These are phyloP conservation scores for Tylopilus sp. DNA, from an alignment of 768 basidiomycete species.

Conservation along the genomic window DNA sequence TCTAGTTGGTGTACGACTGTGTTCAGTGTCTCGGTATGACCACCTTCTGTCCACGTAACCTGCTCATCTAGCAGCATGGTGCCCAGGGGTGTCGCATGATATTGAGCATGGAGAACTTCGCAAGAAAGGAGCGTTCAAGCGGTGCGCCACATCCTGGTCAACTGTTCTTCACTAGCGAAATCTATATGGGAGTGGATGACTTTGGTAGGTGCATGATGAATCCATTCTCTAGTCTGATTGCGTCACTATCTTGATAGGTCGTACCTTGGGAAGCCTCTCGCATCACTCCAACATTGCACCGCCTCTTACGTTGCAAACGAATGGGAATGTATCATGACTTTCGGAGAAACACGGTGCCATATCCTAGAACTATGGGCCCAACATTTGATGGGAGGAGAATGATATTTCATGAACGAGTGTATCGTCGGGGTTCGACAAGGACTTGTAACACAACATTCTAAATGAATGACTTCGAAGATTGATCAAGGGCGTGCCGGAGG, in stretches of 20 bases:
- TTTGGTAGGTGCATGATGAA: not conserved
- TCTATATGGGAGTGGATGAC: not conserved
- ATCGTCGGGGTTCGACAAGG: too few species aligned
- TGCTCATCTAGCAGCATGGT: not conserved
- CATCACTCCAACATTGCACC: not conserved
- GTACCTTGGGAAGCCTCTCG: not conserved
- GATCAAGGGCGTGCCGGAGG: too few species aligned
- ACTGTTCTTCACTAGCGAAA: conserved; percentile 14
- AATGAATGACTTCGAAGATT: too few species aligned
- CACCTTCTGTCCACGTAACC: conserved; percentile 22
- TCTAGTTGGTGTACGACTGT: conserved; percentile 17
- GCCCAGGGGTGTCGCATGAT: conserved; percentile 26
- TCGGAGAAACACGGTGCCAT: not conserved
- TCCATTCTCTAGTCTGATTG: too few species aligned
- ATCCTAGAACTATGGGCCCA: too few species aligned
- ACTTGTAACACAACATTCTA: too few species aligned
- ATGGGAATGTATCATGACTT: not conserved
- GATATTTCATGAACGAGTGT: not conserved
- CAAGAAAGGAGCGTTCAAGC: not conserved
- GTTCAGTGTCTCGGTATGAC: conserved; percentile 12
- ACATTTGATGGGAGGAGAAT: too few species aligned
- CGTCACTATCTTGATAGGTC: not conserved
- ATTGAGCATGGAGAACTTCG: conserved; percentile 22
- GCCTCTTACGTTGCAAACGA: not conserved
- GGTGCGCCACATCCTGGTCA: not conserved